Base-by-base conservation (phyloP, 495 filamentous ascomycete genomes). In the Astrothelium macrocarpum region DNA sequence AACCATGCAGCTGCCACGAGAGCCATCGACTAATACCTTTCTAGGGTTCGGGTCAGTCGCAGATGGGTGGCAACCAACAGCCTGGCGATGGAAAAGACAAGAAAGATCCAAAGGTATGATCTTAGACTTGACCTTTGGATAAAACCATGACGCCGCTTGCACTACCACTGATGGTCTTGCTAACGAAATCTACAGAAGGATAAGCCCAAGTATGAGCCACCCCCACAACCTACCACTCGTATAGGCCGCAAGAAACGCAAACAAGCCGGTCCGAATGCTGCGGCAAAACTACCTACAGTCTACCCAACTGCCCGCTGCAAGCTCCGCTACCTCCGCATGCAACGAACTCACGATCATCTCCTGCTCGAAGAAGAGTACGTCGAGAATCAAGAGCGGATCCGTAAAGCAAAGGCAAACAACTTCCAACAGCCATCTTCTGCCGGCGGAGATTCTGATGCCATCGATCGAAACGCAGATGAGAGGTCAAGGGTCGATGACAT, bases 121-220 rank as follows among this genome's bases (percentile, higher is more conserved):
- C 4, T 10, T 32, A 65, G 45, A 16, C 60, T 45, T 62, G 63
- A 62, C 23, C n/a, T 59, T 29, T 39, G 11, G 23, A 5, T 20
- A 16, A 5, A 20, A 49, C 14, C 45, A 28, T 28, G 53, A 49
- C 59, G 2, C 66, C 53, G 43, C 23, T 18, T 34, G 36, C 56
- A 45, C 18, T 36, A 34, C 63, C 56, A 60, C 9, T n/a, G n/a
- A 18, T 16, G 10, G 29, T 70, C 61, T 12, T 59, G 25, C 26
- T 25, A 25, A 32, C 49, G 20, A 11, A 49, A 59, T 36, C 32
- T 75, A 69, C 72, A 97, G 91, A 96, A 99, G 82, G 91, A 97
- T 58, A 97, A 97, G 84, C 94, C 95, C 66, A 96, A 90, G 87
- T 97, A 99, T 80, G 94, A 99, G 74, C 94, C 94, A 58, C 94